These are phyloP conservation scores for Eragrostis nindensis DNA, from an alignment of 176 grass and related monocot genomes.

Conservation along the genomic window DNA sequence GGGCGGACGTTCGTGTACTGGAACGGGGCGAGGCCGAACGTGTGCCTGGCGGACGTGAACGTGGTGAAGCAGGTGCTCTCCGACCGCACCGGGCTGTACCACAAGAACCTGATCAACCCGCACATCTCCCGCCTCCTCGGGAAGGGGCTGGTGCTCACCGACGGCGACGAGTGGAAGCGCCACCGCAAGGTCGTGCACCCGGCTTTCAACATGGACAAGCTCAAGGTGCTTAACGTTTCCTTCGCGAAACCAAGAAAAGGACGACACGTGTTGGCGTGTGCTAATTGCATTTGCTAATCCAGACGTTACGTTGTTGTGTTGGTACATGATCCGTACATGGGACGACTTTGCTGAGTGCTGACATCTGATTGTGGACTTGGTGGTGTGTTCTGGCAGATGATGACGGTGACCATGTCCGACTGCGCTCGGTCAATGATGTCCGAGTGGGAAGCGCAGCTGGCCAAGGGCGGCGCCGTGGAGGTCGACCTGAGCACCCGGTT, in stretches of 20 bases:
- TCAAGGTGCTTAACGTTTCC: slow-evolving; percentile 49
- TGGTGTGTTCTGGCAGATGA: slow-evolving; percentile 41
- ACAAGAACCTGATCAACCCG: slow-evolving; percentile 34
- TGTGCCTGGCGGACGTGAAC: slow-evolving; percentile 53
- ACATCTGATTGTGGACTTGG: too few species aligned
- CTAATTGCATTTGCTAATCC: too few species aligned
- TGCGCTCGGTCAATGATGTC: slow-evolving; percentile 53
- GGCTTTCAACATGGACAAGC: slow-evolving; percentile 61
- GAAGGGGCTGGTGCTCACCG: slow-evolving; percentile 47
- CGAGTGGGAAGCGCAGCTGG: slow-evolving; percentile 40
- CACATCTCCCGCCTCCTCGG: slow-evolving; percentile 47
- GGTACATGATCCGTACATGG: too few species aligned
- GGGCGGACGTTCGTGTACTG: slow-evolving; percentile 58
- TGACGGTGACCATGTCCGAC: slow-evolving; percentile 55
- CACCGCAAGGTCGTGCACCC: slow-evolving; percentile 64
- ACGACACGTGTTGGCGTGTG: too few species aligned
- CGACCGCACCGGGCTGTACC: slow-evolving; percentile 44
- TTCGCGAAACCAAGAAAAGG: too few species aligned
- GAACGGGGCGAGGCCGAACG: slow-evolving; percentile 37
- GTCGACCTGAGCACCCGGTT: slow-evolving; percentile 52
- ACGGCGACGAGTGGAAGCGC: slow-evolving; percentile 68
- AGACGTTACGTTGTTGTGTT: too few species aligned
- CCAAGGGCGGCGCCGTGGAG: neutral
- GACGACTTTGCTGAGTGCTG: too few species aligned
- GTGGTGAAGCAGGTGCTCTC: slow-evolving; percentile 48